Evolutionary conservation across 148 eudicot genomes (phyloP), one percentile per base, ranked within the genome.

Genomic region (Beta vulgaris): DNA sequence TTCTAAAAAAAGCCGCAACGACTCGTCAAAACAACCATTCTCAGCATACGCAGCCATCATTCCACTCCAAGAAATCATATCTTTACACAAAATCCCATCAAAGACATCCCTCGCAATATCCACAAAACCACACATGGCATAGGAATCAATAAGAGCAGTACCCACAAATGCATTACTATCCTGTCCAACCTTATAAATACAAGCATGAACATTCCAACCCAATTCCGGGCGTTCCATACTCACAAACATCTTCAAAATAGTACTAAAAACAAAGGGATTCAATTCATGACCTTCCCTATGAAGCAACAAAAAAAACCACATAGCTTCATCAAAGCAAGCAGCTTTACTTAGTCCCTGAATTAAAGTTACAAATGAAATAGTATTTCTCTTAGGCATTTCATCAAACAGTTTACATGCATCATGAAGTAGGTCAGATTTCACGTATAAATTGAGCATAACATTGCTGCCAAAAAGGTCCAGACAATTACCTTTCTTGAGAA

Each of bases 1-100:
- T n/a, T 81, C 40, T 18, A 79, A 78, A 61, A 86, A 93, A 14
- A 84, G 71, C 0, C 64, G 35, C 65, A 91, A 53, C 0, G 90
- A 90, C 57, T 87, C 93, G 29, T 61, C 51, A 28, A 81, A 90
- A 74, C 80, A 82, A 28, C 69, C 82, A 77, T 93, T 93, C 64
- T 85, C 98, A 34, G 88, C 82, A 75, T 83, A 90, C 62, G 95
- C 90, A 31, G 89, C 83, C 73, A 93, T 87, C 94, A 91, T 89
- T 14, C 94, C 98, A 19, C 91, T 86, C 92, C 91, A 91, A 40
- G 88, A 89, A 74, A 93, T 88, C 91, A 93, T 86, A 71, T 93
- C 98, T 80, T 84, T 88, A 25, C 23, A 63, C 28, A 72, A 58
- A 86, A 93, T 85, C 55, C 84, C 87, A 79, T 85, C 84, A 69